phyloP scores from a whole-genome alignment of 2,329 filamentous ascomycete species.

The Trichophyton mentagrophytes region DNA sequence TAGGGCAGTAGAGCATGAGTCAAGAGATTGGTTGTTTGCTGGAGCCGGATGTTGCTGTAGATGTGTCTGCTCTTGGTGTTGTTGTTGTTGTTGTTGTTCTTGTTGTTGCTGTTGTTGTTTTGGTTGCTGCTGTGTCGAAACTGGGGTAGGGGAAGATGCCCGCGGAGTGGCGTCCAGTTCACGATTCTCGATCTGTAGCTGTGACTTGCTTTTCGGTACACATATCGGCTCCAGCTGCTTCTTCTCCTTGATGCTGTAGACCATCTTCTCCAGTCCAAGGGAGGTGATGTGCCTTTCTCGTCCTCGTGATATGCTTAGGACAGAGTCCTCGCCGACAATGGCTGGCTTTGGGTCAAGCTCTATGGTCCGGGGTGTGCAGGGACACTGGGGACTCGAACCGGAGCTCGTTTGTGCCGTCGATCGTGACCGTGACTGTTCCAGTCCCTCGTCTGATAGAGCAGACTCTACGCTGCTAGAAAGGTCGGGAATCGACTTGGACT shows the following conservation, averaged over 20 bases:
- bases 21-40: slow-evolving; percentile 34
- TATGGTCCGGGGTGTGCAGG: slow-evolving; percentile 33
- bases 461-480: slow-evolving; percentile 70
- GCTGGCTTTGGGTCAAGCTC: slow-evolving; percentile 52
- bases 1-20: slow-evolving; percentile 49
- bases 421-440: slow-evolving; percentile 18
- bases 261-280: slow-evolving; percentile 84
- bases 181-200: slow-evolving; percentile 20
- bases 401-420: neutral
- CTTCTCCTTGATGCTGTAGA: slow-evolving; percentile 79
- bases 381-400: slow-evolving; percentile 44
- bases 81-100: slow-evolving; percentile 27
- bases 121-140: slow-evolving; percentile 20
- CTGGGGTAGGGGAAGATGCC: slow-evolving; percentile 30
- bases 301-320: slow-evolving; percentile 54
- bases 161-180: slow-evolving; percentile 34
- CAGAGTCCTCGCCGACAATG: slow-evolving; percentile 41
- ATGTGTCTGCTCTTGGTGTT: slow-evolving; percentile 20
- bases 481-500: slow-evolving; percentile 51
- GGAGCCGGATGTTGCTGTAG: slow-evolving; percentile 21
- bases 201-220: slow-evolving; percentile 34
- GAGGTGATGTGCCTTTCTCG: slow-evolving; percentile 85
- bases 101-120: slow-evolving; percentile 26
- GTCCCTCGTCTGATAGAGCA: slow-evolving; percentile 43
- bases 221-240: slow-evolving; percentile 46